These are phyloP conservation scores for Clonostachys rhizophaga DNA, from an alignment of 2,329 filamentous ascomycete species.

Conservation along the genomic window DNA sequence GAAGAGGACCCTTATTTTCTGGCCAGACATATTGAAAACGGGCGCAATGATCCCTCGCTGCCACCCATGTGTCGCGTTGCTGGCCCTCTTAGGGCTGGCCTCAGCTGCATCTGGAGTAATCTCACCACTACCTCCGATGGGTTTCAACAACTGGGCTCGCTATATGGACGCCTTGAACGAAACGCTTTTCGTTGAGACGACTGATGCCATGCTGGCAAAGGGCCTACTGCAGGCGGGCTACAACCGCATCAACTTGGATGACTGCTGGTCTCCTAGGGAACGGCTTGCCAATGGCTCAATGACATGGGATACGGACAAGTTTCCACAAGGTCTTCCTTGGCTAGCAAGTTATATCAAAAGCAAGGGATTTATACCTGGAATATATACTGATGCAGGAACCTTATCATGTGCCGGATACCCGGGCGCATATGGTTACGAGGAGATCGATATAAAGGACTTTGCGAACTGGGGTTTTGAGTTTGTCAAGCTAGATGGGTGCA, in stretches of 20 bases:
- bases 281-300: slow-evolving; percentile 42
- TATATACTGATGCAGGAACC: slow-evolving; percentile 53
- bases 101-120: too few relatives aligned
- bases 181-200: too few relatives aligned
- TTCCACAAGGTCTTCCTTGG: slow-evolving; percentile 31
- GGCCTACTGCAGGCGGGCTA: slow-evolving; percentile 29
- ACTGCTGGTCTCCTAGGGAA: slow-evolving; percentile 55
- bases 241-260: slow-evolving; percentile 54
- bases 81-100: too few relatives aligned
- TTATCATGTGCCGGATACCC: slow-evolving; percentile 9
- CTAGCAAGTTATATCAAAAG: slow-evolving; percentile 37
- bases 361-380: slow-evolving; percentile 55
- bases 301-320: slow-evolving; percentile 32
- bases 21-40: too few relatives aligned
- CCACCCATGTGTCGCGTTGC: too few relatives aligned
- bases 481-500: slow-evolving; percentile 8
- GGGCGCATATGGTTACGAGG: slow-evolving; percentile 6
- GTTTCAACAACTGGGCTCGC: too few relatives aligned
- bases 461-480: slow-evolving; percentile 9
- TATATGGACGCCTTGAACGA: too few relatives aligned
- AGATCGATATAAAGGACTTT: slow-evolving; percentile 4
- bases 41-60: too few relatives aligned
- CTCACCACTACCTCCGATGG: too few relatives aligned
- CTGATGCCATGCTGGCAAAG: too few relatives aligned
- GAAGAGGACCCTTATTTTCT: too few relatives aligned